These are phyloP conservation scores for Fusarium pseudocircinatum DNA, from an alignment of 2,329 filamentous ascomycete species.

Conservation along the genomic window DNA sequence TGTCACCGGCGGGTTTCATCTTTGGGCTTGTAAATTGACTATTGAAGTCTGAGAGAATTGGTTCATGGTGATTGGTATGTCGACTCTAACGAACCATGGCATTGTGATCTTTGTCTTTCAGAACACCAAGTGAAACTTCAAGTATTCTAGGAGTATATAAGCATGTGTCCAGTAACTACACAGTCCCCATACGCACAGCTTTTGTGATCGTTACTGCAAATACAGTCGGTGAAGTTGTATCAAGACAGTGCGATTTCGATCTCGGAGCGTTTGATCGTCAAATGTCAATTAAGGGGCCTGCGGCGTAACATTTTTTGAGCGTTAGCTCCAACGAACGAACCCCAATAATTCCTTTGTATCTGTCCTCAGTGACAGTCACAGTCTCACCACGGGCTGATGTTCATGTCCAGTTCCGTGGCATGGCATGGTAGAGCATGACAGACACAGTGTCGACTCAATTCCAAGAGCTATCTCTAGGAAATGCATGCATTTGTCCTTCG, in stretches of 20 bases:
- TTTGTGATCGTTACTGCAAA: neutral
- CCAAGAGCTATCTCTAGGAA: slow-evolving; percentile 11
- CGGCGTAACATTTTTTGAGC: slow-evolving; percentile 10
- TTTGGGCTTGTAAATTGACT: neutral
- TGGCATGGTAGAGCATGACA: slow-evolving; percentile 14
- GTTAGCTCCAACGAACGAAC: neutral
- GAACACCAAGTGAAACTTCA: neutral
- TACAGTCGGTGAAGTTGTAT: slow-evolving; percentile 3
- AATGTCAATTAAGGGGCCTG: slow-evolving; percentile 33
- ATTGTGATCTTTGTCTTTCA: neutral
- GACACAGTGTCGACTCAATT: slow-evolving; percentile 34
- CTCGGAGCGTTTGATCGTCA: slow-evolving; percentile 33
- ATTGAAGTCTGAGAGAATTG: neutral
- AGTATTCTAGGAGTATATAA: neutral
- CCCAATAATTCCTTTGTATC: neutral
- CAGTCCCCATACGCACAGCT: neutral
- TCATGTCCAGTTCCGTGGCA: neutral
- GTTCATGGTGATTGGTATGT: neutral
- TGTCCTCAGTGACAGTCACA: neutral
- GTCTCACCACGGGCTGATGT: slow-evolving; percentile 8
- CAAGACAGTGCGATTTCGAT: slow-evolving; percentile 30
- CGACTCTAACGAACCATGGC: neutral
- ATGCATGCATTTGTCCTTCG: slow-evolving; percentile 30
- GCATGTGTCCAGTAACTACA: neutral
- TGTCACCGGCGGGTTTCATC: slow-evolving; percentile 13